phyloP scores from a whole-genome alignment of 495 filamentous ascomycete species.

The Aspergillus taichungensis region DNA sequence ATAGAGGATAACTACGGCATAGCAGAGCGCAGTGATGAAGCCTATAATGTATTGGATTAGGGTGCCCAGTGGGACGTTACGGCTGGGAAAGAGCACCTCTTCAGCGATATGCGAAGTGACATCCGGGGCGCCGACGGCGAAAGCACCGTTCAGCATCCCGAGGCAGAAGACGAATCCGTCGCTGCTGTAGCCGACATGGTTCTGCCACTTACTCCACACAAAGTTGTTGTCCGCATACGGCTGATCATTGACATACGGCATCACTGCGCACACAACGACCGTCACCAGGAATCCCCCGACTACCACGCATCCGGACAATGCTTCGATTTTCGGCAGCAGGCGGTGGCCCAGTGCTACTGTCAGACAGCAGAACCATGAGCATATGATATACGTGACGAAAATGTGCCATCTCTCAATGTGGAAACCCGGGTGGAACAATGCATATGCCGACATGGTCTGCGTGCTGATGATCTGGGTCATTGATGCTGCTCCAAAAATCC shows the following conservation, averaged over 20 bases:
- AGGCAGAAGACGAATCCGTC: slow-evolving; percentile 70
- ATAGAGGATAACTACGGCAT: slow-evolving; percentile 47
- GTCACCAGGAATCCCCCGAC: slow-evolving; percentile 61
- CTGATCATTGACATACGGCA: slow-evolving; percentile 47
- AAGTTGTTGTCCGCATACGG: slow-evolving; percentile 46
- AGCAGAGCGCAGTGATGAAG: slow-evolving; percentile 40
- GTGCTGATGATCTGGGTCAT: slow-evolving; percentile 61
- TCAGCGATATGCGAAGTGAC: slow-evolving; percentile 71
- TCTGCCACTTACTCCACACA: slow-evolving; percentile 58
- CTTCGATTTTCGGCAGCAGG: slow-evolving; percentile 55
- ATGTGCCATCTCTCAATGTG: slow-evolving; percentile 60
- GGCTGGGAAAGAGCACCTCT: slow-evolving; percentile 56
- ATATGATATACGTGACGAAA: slow-evolving; percentile 59
- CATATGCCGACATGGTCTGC: slow-evolving; percentile 62
- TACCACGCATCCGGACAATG: slow-evolving; percentile 60
- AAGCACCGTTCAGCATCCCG: slow-evolving; percentile 82
- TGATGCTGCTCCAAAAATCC: slow-evolving; percentile 55
- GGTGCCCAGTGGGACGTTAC: slow-evolving; percentile 43
- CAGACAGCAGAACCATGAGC: slow-evolving; percentile 56
- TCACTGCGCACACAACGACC: slow-evolving; percentile 64
- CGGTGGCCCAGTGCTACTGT: slow-evolving; percentile 64
- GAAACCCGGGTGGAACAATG: slow-evolving; percentile 57
- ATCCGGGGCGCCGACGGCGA: slow-evolving; percentile 74
- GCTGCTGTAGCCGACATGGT: slow-evolving; percentile 57
- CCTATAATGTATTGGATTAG: slow-evolving; percentile 41